phyloP scores from a whole-genome alignment of 805 yeast genomes.

The Wickerhamiella brachini region DNA sequence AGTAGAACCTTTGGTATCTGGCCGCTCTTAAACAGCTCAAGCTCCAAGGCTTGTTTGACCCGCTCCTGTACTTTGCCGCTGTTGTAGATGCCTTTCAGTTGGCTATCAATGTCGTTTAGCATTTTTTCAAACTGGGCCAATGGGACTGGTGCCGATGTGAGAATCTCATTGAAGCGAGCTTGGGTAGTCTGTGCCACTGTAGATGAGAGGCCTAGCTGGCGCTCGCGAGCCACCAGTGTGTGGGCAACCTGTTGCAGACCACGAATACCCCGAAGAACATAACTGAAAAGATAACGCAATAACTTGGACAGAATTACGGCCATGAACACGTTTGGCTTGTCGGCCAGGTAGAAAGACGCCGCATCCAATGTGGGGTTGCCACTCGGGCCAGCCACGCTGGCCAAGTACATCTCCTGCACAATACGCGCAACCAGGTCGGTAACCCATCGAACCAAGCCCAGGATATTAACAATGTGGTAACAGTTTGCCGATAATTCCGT shows the following conservation, averaged over 20 bases:
- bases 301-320: constrained; percentile 25
- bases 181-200: constrained; percentile 20
- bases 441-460: constrained; percentile 82
- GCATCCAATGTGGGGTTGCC: constrained; percentile 2
- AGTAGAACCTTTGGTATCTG: constrained; percentile 35
- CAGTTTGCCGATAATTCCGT: constrained; percentile 19
- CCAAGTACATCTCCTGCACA: constrained; percentile 46
- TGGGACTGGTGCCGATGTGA: constrained; percentile 15
- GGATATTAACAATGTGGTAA: constrained; percentile 20
- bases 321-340: constrained; percentile 16
- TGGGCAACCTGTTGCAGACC: constrained; percentile 24
- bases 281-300: constrained; percentile 25
- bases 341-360: constrained; percentile 1
- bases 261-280: constrained; percentile 26
- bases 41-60: constrained; percentile 11
- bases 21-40: constrained; percentile 31
- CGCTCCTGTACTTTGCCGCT: constrained; percentile 8
- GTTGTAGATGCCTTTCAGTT: constrained; percentile 11
- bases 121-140: constrained; percentile 14
- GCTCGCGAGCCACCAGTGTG: constrained; percentile 8
- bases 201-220: constrained; percentile 13
- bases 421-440: constrained; percentile 61
- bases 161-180: constrained; percentile 18
- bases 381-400: constrained; percentile 7
- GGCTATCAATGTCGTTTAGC: constrained; percentile 12